A percentile compares a stretch with the other conserved stretches of the same genome.
Conservation (phyloP, 1,284 basidiomycete species). For the Blastosporella zonata region DNA sequence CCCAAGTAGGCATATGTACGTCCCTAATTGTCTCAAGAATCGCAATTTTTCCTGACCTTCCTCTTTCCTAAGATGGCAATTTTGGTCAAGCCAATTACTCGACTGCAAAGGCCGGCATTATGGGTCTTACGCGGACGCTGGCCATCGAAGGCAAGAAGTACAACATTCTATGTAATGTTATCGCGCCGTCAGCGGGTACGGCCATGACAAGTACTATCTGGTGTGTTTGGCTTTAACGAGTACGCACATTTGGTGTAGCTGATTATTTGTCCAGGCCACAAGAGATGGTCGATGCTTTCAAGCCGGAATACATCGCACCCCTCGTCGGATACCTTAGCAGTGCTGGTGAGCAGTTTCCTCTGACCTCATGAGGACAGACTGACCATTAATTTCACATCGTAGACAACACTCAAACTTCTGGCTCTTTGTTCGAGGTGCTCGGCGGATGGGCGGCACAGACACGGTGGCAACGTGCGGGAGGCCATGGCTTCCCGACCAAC, state of each 20-base stretch:
- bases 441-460: slow-evolving; percentile 94
- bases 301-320: slow-evolving; percentile 93
- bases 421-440: slow-evolving; percentile 83
- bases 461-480: slow-evolving; percentile 91
- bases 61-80: slow-evolving; percentile 74
- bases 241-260: not conserved
- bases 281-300: slow-evolving; percentile 94
- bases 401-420: slow-evolving; percentile 76
- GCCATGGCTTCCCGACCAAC: slow-evolving; percentile 84
- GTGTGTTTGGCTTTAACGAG: slow-evolving; percentile 31
- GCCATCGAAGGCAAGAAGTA: slow-evolving; percentile 93
- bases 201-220: slow-evolving; percentile 89
- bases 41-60: not conserved
- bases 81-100: slow-evolving; percentile 93
- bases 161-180: slow-evolving; percentile 84
- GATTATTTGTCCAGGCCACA: slow-evolving; percentile 58
- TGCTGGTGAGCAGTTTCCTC: slow-evolving; percentile 42
- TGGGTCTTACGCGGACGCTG: slow-evolving; percentile 86
- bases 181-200: slow-evolving; percentile 89
- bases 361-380: not conserved
- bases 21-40: slow-evolving; percentile 14
- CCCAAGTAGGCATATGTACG: slow-evolving; percentile 89
- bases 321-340: slow-evolving; percentile 91
- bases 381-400: slow-evolving; percentile 7
- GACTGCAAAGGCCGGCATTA: slow-evolving; percentile 92